Base-by-base conservation (phyloP, 768 basidiomycete species). In the Gloeophyllum trabeum region DNA sequence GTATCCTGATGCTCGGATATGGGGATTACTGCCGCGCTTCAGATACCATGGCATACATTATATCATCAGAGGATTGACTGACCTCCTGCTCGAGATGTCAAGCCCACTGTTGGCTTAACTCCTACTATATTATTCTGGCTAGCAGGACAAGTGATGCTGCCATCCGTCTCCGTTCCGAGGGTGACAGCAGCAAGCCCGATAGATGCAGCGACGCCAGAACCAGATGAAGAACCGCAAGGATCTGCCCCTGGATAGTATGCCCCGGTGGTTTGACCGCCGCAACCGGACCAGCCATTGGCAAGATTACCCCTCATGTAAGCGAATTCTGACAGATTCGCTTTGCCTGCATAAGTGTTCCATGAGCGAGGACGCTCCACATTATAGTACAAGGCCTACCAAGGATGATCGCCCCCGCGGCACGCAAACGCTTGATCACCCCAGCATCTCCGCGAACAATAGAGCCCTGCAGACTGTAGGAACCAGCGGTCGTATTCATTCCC, bases 181-280 rank as follows among this genome's bases (percentile, higher is more conserved):
- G 67, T 57, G 2, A 71, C 70, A 12, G 71, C 58, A n/a, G 62
- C 56, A 12, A 76, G 58, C 12, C 75, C 74, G 39, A 74, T 75
- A 2, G 71, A 70, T 1, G 70, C 59, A 20, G 70, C 63, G 22
- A 76, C 62, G 2, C 66, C 78, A n/a, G 74, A 75, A 2, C 79
- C 79, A 5, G 74, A 69, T 0, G 74, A 76, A 2, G 73, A 76
- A 1, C 76, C 75, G 45, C 70, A 75, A 2, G 76, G 73, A 47
- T 76, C 70, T 3, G 63, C 69, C 12, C 63, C 62, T 0, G 70
- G 67, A 43, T 62, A 74, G 49, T 72, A 76, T 6, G 73, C 67
- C 43, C 63, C 69, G 3, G 62, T 69, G 36, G 58, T 54, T 54
- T 76, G 76, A 2, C 75, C 73, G 18, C 64, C 62, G 5, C 75